phyloP scores from a whole-genome alignment of 768 basidiomycete species.

The Tulasnella sp. region DNA sequence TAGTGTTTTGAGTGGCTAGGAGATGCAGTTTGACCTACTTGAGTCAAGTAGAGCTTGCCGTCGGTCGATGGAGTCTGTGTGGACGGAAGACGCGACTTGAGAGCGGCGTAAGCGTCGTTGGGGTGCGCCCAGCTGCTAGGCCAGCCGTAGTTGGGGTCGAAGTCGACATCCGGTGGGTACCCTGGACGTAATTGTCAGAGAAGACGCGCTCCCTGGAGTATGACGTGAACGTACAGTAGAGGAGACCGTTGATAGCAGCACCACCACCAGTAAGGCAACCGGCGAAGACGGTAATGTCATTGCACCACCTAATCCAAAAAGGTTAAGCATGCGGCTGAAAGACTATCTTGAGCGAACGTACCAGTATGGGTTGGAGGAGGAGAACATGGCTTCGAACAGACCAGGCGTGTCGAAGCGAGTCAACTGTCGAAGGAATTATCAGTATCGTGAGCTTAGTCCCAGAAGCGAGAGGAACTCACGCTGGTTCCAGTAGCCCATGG shows the following conservation, averaged over 20 bases:
- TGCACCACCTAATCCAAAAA: too few species aligned
- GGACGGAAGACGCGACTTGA: conserved; percentile 42
- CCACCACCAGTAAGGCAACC: conserved; percentile 58
- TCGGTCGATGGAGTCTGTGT: conserved; percentile 51
- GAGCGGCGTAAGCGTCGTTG: conserved; percentile 36
- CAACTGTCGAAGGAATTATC: conserved; percentile 18
- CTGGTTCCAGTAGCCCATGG: conserved; percentile 22
- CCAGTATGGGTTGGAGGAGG: conserved; percentile 43
- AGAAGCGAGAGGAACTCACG: conserved; percentile 3
- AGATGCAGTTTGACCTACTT: too few species aligned
- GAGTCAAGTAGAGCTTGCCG: conserved; percentile 44
- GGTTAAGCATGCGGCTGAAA: conserved; percentile 55
- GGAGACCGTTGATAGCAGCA: conserved; percentile 44
- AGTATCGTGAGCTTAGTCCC: neutral
- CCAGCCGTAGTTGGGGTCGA: conserved; percentile 40
- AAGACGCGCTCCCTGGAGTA: neutral
- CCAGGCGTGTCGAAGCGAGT: conserved; percentile 59
- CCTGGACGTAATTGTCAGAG: conserved; percentile 33
- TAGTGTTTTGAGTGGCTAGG: too few species aligned
- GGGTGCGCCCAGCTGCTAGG: conserved; percentile 45
- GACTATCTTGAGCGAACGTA: conserved; percentile 53
- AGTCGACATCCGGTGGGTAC: conserved; percentile 42
- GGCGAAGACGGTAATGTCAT: conserved; percentile 50
- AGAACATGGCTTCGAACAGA: conserved; percentile 55
- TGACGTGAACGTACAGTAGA: neutral